Conservation (phyloP, 1,284 basidiomycete species). For the Singerocomus rubriflavus region DNA sequence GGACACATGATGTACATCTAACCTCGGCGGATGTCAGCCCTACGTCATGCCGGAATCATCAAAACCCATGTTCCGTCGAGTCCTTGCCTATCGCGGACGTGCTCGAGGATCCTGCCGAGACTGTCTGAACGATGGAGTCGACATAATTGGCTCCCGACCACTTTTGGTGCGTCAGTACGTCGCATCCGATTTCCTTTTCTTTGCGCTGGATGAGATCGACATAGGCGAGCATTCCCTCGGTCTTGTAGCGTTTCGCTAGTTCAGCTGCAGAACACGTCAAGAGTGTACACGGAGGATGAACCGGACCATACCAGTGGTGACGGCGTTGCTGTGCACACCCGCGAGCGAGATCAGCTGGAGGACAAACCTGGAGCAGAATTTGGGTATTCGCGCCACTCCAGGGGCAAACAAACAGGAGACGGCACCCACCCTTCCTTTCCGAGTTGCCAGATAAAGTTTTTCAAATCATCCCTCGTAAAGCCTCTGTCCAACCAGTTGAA, state of each 20-base stretch:
- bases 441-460: slow-evolving; percentile 89
- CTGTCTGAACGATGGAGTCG: slow-evolving; percentile 71
- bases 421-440: slow-evolving; percentile 76
- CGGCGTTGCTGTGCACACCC: slow-evolving; percentile 84
- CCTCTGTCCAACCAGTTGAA: slow-evolving; percentile 92
- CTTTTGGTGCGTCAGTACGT: slow-evolving; percentile 90
- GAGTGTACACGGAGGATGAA: not conserved
- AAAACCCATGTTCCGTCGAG: slow-evolving; percentile 84
- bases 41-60: slow-evolving; percentile 25
- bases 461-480: slow-evolving; percentile 73
- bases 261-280: slow-evolving; percentile 49
- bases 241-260: slow-evolving; percentile 72
- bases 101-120: slow-evolving; percentile 81
- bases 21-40: slow-evolving; percentile 1
- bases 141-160: slow-evolving; percentile 91
- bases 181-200: slow-evolving; percentile 89
- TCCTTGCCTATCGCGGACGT: slow-evolving; percentile 80
- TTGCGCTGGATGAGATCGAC: slow-evolving; percentile 81
- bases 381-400: slow-evolving; percentile 7
- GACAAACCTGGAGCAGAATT: slow-evolving; percentile 55
- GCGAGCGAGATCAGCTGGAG: slow-evolving; percentile 85
- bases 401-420: slow-evolving; percentile 12
- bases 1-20: slow-evolving; percentile 4
- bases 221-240: slow-evolving; percentile 86
- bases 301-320: slow-evolving; percentile 59